Conservation (phyloP, 345 rosid species). For the Lepidium africanum region DNA sequence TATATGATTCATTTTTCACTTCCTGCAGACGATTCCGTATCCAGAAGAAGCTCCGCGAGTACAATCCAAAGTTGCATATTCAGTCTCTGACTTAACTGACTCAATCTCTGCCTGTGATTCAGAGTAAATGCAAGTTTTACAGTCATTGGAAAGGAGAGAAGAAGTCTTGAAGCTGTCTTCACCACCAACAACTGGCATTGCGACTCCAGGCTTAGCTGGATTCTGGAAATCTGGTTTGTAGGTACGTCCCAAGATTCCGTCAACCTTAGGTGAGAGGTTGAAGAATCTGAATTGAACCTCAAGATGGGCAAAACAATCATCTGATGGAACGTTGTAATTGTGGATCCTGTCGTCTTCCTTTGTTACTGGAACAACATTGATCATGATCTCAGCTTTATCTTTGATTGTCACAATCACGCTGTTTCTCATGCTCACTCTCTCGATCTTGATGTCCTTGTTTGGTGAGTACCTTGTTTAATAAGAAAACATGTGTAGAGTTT, state of each 20-base stretch:
- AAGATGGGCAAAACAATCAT: slow-evolving; percentile 61
- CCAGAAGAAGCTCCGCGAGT: slow-evolving; percentile 38
- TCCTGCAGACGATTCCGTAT: slow-evolving; percentile 53
- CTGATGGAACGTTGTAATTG: slow-evolving; percentile 46
- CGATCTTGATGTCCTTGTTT: slow-evolving; percentile 42
- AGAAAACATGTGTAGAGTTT: neutral
- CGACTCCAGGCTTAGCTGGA: slow-evolving; percentile 58
- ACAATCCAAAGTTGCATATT: slow-evolving; percentile 42
- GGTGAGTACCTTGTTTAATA: slow-evolving; percentile 21
- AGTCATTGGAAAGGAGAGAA: slow-evolving; percentile 41
- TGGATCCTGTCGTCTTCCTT: slow-evolving; percentile 61
- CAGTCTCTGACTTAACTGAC: slow-evolving; percentile 12
- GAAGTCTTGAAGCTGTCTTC: slow-evolving; percentile 52
- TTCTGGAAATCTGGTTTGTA: slow-evolving; percentile 54
- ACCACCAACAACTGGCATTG: slow-evolving; percentile 53
- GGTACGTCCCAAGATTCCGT: slow-evolving; percentile 65
- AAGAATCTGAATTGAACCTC: slow-evolving; percentile 59
- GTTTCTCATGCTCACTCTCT: slow-evolving; percentile 48
- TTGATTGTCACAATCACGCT: slow-evolving; percentile 38
- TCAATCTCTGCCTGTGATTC: slow-evolving; percentile 6
- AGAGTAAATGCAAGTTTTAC: slow-evolving; percentile 36
- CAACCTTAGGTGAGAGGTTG: slow-evolving; percentile 47
- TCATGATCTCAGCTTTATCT: slow-evolving; percentile 42
- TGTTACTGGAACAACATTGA: slow-evolving; percentile 63
- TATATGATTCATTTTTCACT: slow-evolving; percentile 7